Evolutionary conservation across 2,329 filamentous ascomycete genomes (phyloP).

Genomic region (Colletotrichum melonis): DNA sequence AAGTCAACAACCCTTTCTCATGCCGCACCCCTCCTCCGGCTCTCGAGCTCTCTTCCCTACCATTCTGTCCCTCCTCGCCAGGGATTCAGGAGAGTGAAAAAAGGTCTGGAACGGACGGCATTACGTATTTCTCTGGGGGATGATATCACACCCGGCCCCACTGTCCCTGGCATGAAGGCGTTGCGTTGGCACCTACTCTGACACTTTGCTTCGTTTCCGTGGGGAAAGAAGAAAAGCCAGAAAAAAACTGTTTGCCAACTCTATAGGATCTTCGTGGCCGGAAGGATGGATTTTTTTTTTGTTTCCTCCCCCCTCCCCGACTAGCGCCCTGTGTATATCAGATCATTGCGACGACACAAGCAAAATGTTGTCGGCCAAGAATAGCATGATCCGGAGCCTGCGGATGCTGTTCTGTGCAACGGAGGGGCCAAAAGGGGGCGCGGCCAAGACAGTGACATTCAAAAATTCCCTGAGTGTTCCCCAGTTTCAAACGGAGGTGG

Average conservation of each 20-base stretch:
- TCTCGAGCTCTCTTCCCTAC: background rate
- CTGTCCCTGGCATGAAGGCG: constrained; percentile 25
- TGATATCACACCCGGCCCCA: constrained; percentile 34
- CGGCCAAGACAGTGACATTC: background rate
- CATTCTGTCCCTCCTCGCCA: background rate
- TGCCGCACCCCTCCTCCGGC: background rate
- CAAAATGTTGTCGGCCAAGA: background rate
- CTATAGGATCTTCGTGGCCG: constrained; percentile 15
- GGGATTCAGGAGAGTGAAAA: background rate
- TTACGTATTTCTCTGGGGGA: constrained; percentile 31
- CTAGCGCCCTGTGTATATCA: background rate
- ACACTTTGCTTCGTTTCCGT: background rate
- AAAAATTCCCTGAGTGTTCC: background rate
- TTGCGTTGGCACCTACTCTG: background rate
- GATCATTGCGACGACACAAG: constrained; percentile 10
- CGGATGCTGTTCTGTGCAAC: constrained; percentile 1
- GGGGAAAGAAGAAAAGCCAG: background rate
- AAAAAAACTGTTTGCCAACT: constrained; percentile 1
- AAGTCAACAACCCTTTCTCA: background rate
- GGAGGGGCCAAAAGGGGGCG: background rate
- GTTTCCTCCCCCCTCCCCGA: background rate
- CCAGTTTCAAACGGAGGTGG: constrained; percentile 4
- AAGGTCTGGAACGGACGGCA: constrained; percentile 29
- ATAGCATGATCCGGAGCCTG: constrained; percentile 17
- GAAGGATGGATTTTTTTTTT: background rate